A percentile compares a stretch with the other conserved stretches of the same genome.
These are phyloP conservation scores for Parafenestella ontariensis DNA, from an alignment of 2,329 filamentous ascomycete genomes.

Conservation along the genomic window DNA sequence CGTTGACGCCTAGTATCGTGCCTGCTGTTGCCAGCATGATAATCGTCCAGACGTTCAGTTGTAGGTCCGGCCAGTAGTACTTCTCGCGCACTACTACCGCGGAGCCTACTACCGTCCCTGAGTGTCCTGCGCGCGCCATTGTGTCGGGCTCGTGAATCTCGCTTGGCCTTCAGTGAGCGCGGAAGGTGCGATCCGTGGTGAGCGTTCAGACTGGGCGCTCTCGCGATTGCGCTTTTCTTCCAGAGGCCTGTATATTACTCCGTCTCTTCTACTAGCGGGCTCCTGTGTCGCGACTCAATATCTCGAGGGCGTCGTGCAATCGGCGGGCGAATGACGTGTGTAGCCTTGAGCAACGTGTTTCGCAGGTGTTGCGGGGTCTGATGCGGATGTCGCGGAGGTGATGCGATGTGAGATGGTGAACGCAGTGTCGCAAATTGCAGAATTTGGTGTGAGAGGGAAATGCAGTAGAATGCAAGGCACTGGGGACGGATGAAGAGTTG, in stretches of 20 bases:
- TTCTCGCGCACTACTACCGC: slow-evolving; percentile 56
- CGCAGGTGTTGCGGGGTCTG: slow-evolving; percentile 13
- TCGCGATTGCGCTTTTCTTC: slow-evolving; percentile 8
- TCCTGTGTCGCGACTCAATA: neutral
- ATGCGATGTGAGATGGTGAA: neutral
- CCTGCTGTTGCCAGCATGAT: slow-evolving; percentile 66
- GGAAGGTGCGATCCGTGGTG: neutral
- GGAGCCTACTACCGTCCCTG: slow-evolving; percentile 44
- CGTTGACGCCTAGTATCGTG: slow-evolving; percentile 66
- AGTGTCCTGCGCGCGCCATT: slow-evolving; percentile 47
- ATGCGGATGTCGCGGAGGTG: slow-evolving; percentile 23
- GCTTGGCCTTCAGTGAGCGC: neutral
- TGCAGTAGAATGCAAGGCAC: neutral
- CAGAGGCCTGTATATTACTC: neutral
- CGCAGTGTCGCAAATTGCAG: neutral
- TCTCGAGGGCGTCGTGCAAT: slow-evolving; percentile 7
- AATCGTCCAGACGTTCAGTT: slow-evolving; percentile 70
- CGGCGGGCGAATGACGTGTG: slow-evolving; percentile 26
- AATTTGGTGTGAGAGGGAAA: neutral
- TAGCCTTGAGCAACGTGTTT: slow-evolving; percentile 11
- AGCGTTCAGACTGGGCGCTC: slow-evolving; percentile 18
- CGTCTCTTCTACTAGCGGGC: neutral
- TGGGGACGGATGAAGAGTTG: slow-evolving; percentile 2
- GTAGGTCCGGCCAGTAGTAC: slow-evolving; percentile 71
- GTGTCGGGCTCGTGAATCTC: slow-evolving; percentile 7